A percentile compares a stretch with the other conserved stretches of the same genome.
These are phyloP conservation scores for Sonneratia alba DNA, from an alignment of 345 rosid species.

Conservation along the genomic window DNA sequence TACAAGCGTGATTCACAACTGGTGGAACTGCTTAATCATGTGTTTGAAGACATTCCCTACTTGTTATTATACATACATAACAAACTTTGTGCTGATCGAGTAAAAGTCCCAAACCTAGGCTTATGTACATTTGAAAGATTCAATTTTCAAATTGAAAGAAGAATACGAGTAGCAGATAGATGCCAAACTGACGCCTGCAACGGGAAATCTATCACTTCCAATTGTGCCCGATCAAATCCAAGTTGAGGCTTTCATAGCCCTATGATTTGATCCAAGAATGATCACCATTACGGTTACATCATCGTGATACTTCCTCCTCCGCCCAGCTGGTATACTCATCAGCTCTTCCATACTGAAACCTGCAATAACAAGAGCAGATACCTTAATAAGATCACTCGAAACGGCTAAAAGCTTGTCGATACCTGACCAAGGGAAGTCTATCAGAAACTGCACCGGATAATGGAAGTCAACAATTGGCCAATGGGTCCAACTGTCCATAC, in stretches of 20 bases:
- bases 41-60: background rate
- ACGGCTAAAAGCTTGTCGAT: background rate
- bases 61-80: background rate
- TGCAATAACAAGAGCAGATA: background rate
- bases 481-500: background rate
- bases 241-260: conserved; percentile 85
- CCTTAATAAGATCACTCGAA: background rate
- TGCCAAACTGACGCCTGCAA: no score
- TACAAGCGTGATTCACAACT: background rate
- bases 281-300: conserved; percentile 86
- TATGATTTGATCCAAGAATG: conserved; percentile 71
- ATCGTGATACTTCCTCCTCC: conserved; percentile 92
- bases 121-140: background rate
- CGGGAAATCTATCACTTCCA: background rate
- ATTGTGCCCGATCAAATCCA: conserved; percentile 17
- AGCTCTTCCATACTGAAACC: conserved; percentile 50
- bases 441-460: background rate
- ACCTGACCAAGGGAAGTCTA: background rate
- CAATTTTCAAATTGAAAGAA: background rate
- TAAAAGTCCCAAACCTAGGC: background rate
- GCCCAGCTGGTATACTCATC: conserved; percentile 86
- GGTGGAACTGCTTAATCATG: no score
- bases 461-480: background rate
- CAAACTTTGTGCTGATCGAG: background rate
- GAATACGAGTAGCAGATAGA: background rate